Evolutionary conservation across 2,329 filamentous ascomycete genomes (phyloP).

Genomic region (Penicillium expansum): DNA sequence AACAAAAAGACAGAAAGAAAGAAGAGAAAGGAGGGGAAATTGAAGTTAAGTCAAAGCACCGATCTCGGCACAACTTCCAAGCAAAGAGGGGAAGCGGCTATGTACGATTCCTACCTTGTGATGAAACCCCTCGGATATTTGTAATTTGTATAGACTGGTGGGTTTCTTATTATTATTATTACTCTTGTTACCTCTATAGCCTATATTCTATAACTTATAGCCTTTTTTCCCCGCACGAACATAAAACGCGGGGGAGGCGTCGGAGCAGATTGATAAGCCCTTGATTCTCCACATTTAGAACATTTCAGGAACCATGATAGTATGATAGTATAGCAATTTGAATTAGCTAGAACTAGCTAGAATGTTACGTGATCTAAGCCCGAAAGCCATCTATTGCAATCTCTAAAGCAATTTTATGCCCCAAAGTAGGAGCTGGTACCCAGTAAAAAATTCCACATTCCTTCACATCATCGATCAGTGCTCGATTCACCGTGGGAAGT

Average conservation of each 20-base stretch:
- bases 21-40: slow-evolving; percentile 2
- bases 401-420: neutral
- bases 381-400: neutral
- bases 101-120: neutral
- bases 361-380: neutral
- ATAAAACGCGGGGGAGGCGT: neutral
- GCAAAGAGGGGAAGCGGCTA: slow-evolving; percentile 4
- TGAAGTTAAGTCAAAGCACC: neutral
- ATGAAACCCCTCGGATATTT: neutral
- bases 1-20: neutral
- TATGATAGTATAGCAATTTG: neutral
- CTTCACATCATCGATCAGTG: slow-evolving; percentile 8
- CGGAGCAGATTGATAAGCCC: neutral
- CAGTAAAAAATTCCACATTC: neutral
- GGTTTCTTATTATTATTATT: too few species aligned
- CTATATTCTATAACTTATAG: too few species aligned
- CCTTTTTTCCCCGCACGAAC: neutral
- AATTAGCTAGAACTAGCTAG: neutral
- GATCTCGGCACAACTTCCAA: slow-evolving; percentile 3
- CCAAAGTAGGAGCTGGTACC: neutral
- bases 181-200: too few species aligned
- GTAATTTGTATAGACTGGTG: neutral
- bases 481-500: slow-evolving; percentile 4
- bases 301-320: neutral
- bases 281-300: neutral